Evolutionary conservation across 148 eudicot genomes (phyloP).

Genomic region (Pouteria glomerata): DNA sequence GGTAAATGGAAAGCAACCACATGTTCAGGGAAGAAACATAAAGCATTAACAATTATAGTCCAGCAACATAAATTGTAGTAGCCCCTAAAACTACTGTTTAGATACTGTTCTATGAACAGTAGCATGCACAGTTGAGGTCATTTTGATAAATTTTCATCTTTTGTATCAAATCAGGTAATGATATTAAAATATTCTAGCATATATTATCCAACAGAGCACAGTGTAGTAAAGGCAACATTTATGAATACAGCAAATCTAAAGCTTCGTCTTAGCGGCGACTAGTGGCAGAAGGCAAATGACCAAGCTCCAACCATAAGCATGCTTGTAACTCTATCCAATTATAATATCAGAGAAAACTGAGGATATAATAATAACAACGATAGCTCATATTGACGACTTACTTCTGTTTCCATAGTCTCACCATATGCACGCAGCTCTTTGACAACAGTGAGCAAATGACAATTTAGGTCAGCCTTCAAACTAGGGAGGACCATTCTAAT

Average conservation of each 20-base stretch:
- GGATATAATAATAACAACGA: background rate
- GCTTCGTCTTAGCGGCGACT: background rate
- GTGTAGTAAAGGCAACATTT: no score
- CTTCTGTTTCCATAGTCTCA: constrained; percentile 39
- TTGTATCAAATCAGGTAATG: background rate
- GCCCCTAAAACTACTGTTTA: background rate
- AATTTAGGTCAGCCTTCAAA: constrained; percentile 38
- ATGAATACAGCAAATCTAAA: background rate
- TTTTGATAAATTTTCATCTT: background rate
- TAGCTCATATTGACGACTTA: no score
- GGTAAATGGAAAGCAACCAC: background rate
- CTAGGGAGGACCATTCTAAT: constrained; percentile 39
- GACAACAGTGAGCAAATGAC: constrained; percentile 30
- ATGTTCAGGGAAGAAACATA: background rate
- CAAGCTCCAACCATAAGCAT: background rate
- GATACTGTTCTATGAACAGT: background rate
- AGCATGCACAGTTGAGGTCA: background rate
- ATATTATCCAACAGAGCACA: background rate
- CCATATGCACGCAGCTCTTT: constrained; percentile 45
- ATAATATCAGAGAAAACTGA: background rate
- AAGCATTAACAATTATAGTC: background rate
- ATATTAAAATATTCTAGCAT: background rate
- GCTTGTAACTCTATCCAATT: no score
- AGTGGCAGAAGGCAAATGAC: background rate
- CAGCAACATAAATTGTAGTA: background rate